Evolutionary conservation across 768 basidiomycete species (phyloP), one percentile per base, ranked within the genome.

Genomic region (Lentinula raphanica): DNA sequence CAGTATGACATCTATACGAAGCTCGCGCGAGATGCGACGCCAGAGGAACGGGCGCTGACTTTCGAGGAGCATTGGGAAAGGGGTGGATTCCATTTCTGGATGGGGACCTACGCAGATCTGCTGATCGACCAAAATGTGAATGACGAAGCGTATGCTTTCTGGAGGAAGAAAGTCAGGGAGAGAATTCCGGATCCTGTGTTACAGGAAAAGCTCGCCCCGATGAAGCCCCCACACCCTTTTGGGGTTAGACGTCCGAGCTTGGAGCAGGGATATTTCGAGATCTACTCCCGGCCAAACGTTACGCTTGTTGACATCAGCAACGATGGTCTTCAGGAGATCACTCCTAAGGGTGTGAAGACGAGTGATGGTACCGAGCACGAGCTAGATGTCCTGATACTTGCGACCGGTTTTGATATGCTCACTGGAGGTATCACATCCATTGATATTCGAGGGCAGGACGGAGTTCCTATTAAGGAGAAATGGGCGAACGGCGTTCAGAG

Each of bases 41-140:
- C 62, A 1, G 62, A 63, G 36, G 60, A 63, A 21, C 58, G 61
- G 13, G 36, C 25, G 12, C 40, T 61, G 3, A n/a, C 19, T 44
- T 59, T 51, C 11, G 60, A 65, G 29, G 55, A 63, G 3, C 46
- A 57, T 2, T 65, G 60, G 62, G 36, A 48, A 3, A 53, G 36
- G 39, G 62, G 64, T 12, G 62, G 64, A 9, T 59, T 63, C 32
- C 21, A 48, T 11, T 40, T 58, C 15, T 57, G 40, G 40, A 19
- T 59, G 5, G 38, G 38, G 5, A 31, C 27, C n/a, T 65, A 53
- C 21, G 31, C 23, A 3, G 60, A 65, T 27, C 11, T 59, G 3
- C 6, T 39, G 5, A 5, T 35, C 1, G 29, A 50, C 39, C 21
- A 49, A 31, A 39, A 27, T 27, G 49, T 49, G 7, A 58, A 51